Conservation (phyloP, 2,329 filamentous ascomycete species). For the Hymenoscyphus infarciens region DNA sequence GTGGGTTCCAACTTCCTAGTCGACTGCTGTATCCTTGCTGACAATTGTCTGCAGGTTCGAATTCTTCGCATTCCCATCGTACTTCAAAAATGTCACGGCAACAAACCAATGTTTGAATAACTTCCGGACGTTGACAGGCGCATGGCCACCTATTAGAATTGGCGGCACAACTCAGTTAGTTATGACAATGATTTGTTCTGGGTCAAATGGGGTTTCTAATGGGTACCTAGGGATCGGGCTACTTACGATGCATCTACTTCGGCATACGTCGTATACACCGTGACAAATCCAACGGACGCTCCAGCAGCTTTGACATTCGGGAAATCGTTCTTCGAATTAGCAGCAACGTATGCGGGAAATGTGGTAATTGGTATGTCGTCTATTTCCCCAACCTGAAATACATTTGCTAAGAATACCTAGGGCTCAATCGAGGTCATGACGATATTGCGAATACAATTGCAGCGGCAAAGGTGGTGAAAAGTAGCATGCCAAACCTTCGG, state of each 20-base stretch:
- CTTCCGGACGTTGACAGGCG: slow-evolving; percentile 46
- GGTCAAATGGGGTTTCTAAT: no score
- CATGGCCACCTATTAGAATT: slow-evolving; percentile 52
- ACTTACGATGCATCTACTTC: slow-evolving; percentile 45
- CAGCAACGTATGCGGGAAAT: slow-evolving; percentile 45
- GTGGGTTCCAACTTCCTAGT: slow-evolving; percentile 32
- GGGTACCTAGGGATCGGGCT: slow-evolving; percentile 44
- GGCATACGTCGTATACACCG: slow-evolving; percentile 49
- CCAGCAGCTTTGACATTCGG: slow-evolving; percentile 50
- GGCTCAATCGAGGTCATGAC: slow-evolving; percentile 51
- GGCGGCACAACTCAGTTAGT: slow-evolving; percentile 54
- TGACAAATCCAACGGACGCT: slow-evolving; percentile 45
- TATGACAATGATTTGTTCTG: no score
- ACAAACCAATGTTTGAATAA: slow-evolving; percentile 51
- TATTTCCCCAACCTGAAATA: neutral
- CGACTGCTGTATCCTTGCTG: neutral
- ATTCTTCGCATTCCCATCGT: slow-evolving; percentile 54
- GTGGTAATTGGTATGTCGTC: slow-evolving; percentile 43
- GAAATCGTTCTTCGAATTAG: slow-evolving; percentile 48
- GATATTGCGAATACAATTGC: slow-evolving; percentile 51
- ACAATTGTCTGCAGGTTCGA: slow-evolving; percentile 41
- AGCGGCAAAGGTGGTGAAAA: slow-evolving; percentile 45
- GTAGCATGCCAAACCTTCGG: slow-evolving; percentile 45
- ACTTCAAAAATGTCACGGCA: slow-evolving; percentile 49
- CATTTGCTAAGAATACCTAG: slow-evolving; percentile 16